Conservation (phyloP, 495 filamentous ascomycete species). For the Penicillium canariense region DNA sequence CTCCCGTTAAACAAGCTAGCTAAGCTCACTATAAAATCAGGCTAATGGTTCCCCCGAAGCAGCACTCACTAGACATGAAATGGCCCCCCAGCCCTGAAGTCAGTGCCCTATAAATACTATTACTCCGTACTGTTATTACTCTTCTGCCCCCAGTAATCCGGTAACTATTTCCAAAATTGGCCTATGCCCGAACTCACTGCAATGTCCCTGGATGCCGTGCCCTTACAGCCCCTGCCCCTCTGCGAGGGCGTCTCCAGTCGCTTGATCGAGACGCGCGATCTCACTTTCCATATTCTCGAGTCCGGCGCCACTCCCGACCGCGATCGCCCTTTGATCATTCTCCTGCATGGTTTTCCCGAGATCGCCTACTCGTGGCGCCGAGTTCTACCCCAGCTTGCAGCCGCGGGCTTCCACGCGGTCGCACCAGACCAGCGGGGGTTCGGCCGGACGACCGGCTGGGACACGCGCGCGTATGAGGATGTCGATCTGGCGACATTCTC, state of each 20-base stretch:
- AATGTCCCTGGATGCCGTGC: slow-evolving; percentile 16
- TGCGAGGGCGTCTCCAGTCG: slow-evolving; percentile 50
- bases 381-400: slow-evolving; percentile 54
- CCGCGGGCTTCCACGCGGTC: slow-evolving; percentile 59
- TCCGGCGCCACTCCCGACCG: slow-evolving; percentile 38
- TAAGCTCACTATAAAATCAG: slow-evolving; percentile 12
- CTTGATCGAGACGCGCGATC: slow-evolving; percentile 46
- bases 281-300: slow-evolving; percentile 62
- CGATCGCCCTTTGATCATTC: slow-evolving; percentile 56
- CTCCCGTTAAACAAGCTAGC: too few relatives aligned
- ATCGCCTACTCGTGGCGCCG: slow-evolving; percentile 70
- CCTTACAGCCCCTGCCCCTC: slow-evolving; percentile 48
- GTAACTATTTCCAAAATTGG: slow-evolving; percentile 4
- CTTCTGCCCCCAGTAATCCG: neutral
- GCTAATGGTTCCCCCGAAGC: slow-evolving; percentile 17
- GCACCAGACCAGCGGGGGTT: slow-evolving; percentile 69
- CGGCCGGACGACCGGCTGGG: slow-evolving; percentile 63
- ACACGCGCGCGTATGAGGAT: slow-evolving; percentile 44
- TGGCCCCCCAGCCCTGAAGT: neutral
- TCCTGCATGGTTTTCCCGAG: slow-evolving; percentile 66
- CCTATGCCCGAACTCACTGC: neutral
- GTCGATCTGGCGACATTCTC: slow-evolving; percentile 58
- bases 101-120: too few relatives aligned
- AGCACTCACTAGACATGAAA: neutral
- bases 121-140: too few relatives aligned